Evolutionary conservation across 495 filamentous ascomycete species (phyloP), one percentile per base, ranked within the genome.

Genomic region (Aspergillus sparsus): DNA sequence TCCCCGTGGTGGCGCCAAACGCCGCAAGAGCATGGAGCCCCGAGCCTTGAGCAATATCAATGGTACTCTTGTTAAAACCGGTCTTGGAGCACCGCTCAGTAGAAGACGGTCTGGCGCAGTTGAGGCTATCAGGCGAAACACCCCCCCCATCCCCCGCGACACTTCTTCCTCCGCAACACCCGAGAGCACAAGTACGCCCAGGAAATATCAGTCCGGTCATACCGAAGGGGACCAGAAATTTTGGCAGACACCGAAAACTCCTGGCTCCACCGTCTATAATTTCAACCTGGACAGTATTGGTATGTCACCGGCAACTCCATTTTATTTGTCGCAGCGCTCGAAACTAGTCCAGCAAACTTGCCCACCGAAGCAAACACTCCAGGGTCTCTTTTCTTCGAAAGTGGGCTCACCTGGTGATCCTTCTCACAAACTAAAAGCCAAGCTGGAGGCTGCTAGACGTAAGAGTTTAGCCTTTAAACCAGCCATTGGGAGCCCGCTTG

Each of bases 11-110:
- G 89, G 90, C 15, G 82, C 82, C 44, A 87, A 90, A 60, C 85
- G 92, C 35, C 83, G 91, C 37, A 96, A 95, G 82, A 91, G 88
- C 60, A 97, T 97, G 92, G 91, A 96, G 72, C 92, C 92, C 3
- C 84, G 85, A 60, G 84, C 89, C 3, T 75, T 96, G 11, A 82
- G 85, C 60, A 92, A 92, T 57, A 62, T 88, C 27, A 90, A 92
- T 58, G 86, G 87, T 34, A 88, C 80, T 2, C 75, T 91, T 3
- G 62, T 77, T 51, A 66, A 63, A 32, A 61, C 55, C 11, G 37
- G 64, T 18, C 33, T 62, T 10, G 55, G 65, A n/a, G 78, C 66
- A 3, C 67, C 70, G 50, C 60, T 66, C 5, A 68, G 63, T 11
- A 65, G 68, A 32, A 68, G 72, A 56, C 66, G 68, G 35, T 72